A percentile compares a stretch with the other conserved stretches of the same genome.
Evolutionary conservation across 805 yeast species (phyloP).

Genomic region (Kuraishia capsulata): DNA sequence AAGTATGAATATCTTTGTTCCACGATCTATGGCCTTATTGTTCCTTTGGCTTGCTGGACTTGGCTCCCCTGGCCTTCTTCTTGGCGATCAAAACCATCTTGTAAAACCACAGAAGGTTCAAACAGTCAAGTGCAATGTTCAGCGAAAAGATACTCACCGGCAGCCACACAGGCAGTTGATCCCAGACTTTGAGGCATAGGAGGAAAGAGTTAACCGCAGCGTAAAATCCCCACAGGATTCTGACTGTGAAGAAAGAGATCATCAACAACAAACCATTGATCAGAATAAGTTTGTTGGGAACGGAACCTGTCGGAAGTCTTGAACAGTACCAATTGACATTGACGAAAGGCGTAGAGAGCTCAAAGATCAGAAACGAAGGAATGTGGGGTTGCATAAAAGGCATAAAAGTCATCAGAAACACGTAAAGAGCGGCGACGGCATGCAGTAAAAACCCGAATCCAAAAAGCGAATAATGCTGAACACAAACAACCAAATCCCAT

Average conservation of each 20-base stretch:
- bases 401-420: conserved; percentile 49
- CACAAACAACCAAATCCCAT: conserved; percentile 80
- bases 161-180: conserved; percentile 33
- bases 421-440: conserved; percentile 73
- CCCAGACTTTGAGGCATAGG: conserved; percentile 29
- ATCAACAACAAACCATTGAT: conserved; percentile 70
- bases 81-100: conserved; percentile 77
- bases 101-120: conserved; percentile 80
- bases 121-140: conserved; percentile 52
- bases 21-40: too few relatives aligned
- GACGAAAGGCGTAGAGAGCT: conserved; percentile 89
- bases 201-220: conserved; percentile 54
- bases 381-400: conserved; percentile 80
- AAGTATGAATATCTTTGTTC: too few relatives aligned
- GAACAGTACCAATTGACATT: conserved; percentile 88
- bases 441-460: conserved; percentile 80
- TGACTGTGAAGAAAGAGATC: conserved; percentile 59
- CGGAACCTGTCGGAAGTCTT: conserved; percentile 59
- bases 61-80: conserved; percentile 26
- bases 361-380: conserved; percentile 78
- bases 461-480: conserved; percentile 52
- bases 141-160: conserved; percentile 42
- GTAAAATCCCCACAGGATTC: conserved; percentile 83
- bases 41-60: too few relatives aligned
- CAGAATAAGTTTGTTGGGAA: conserved; percentile 43